Evolutionary conservation across 1,139 yeast species (phyloP).

Genomic region (Suhomyces bribrorum): DNA sequence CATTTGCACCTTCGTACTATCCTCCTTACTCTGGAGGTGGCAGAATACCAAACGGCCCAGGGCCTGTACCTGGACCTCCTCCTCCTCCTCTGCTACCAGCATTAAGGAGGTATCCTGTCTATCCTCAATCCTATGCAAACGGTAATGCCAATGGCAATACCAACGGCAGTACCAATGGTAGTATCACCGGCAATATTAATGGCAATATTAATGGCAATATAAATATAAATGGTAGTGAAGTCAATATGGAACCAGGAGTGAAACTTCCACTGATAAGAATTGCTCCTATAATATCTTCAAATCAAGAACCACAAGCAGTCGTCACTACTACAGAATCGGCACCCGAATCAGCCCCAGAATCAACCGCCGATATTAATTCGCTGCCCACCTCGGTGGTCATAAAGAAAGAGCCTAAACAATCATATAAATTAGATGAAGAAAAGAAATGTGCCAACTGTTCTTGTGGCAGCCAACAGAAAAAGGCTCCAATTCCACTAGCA

Average conservation of each 20-base stretch:
- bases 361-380: neutral
- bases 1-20: conserved; percentile 24
- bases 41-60: conserved; percentile 49
- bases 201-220: too few species aligned
- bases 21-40: conserved; percentile 42
- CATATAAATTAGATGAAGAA: neutral
- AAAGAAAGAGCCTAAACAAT: neutral
- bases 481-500: conserved; percentile 23
- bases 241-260: neutral
- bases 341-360: neutral
- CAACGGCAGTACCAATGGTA: too few species aligned
- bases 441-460: conserved; percentile 3
- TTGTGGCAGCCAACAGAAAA: neutral
- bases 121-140: neutral
- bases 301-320: conserved; percentile 1
- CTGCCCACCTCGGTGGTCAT: neutral
- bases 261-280: neutral
- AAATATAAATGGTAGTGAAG: neutral
- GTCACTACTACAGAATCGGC: conserved; percentile 6
- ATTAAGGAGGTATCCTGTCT: conserved; percentile 5
- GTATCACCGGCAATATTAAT: too few species aligned
- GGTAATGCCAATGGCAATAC: neutral
- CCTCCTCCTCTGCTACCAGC: conserved; percentile 13
- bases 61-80: conserved; percentile 49
- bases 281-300: neutral